Evolutionary conservation across 1,284 basidiomycete genomes (phyloP), one percentile per base, ranked within the genome.

Genomic region (Kalmanozyma brasiliensis): DNA sequence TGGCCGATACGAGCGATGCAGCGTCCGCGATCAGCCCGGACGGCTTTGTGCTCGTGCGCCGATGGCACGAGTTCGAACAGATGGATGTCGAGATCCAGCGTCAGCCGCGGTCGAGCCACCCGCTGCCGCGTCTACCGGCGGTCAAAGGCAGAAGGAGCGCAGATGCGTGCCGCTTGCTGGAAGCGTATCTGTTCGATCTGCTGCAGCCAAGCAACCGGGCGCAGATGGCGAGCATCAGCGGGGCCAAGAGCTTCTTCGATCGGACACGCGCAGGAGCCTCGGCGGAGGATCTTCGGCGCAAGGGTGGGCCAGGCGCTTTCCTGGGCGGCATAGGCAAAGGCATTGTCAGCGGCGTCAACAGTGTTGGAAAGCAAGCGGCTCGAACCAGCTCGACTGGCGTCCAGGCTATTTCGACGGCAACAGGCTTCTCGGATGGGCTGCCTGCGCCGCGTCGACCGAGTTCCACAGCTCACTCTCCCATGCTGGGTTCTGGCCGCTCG

Each of bases 21-120:
- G 34, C 49, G 16, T 45, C 60, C 2, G 41, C 29, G 30, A 47
- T 49, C 11, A 52, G 55, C n/a, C 37, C 65, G 4, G 75, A 75
- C 32, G 79, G 79, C 33, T 80, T 79, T 51, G 73, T 78, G 3
- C 61, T 81, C 10, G 51, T 81, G 0, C 65, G 79, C 8, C 52
- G 69, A 9, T 80, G 78, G 77, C 51, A 71, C 46, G 78, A 81
- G 43, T 72, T 81, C 24, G 76, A 80, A 47, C 52, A 65, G 52
- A 69, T 81, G 47, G 71, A 78, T 20, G 40, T 45, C 22, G 76
- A 77, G 36, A 55, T 80, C 19, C 52, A 57, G 49, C 67, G 76
- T 8, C 55, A 72, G 58, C 69, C 58, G 29, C 61, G 55, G 16
- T 76, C 68, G 20, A 46, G 41, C 35, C 35, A 34, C 10, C 71